Base-by-base conservation (phyloP, 305 asterid genomes). In the Solanum hybrid region DNA sequence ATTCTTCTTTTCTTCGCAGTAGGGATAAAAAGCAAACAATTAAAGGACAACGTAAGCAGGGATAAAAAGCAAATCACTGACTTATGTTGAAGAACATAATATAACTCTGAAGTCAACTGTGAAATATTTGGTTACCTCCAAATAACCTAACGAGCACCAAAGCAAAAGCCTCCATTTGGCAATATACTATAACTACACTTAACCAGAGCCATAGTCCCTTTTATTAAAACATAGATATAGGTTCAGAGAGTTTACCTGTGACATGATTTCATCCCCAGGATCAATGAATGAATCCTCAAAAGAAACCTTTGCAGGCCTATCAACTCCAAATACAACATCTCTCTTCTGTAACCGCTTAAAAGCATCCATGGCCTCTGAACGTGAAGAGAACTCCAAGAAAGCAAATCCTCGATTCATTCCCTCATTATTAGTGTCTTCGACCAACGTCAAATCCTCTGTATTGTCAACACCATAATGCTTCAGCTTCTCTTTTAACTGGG, bases 231-330 rank as follows among this genome's bases (percentile, higher is more conserved):
- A 29, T 29, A 29, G 31, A 29, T 29, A 29, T 89, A 78, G 38
- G 80, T 89, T 88, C 93, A 91, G 90, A 90, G 89, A 87, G 75
- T 86, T 82, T 95, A 98, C 99, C 99, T 98, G 97, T 91, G 99
- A 98, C 99, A 98, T 98, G 90, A 98, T 96, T 92, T 97, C 99
- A 92, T 98, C 99, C 90, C 99, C 99, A 64, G 99, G 99, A 91
- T 98, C 99, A 90, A 96, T 94, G 91, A 96, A 96, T 78, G 99
- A 98, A 92, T 98, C 99, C 51, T 99, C 99, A 92, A 98, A 96
- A 42, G 99, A 96, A 91, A 98, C 98, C 95, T 98, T 98, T 79
- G 99, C 99, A 7, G 98, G 99, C 93, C 98, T 95, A 90, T 97
- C 99, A 75, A 96, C 94, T 92, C 99, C 99, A 94, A 98, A 97